Percentiles rank a stretch among this genome's conserved stretches.
These are phyloP conservation scores for Iberis pinnata DNA, from an alignment of 345 rosid genomes.

Conservation along the genomic window DNA sequence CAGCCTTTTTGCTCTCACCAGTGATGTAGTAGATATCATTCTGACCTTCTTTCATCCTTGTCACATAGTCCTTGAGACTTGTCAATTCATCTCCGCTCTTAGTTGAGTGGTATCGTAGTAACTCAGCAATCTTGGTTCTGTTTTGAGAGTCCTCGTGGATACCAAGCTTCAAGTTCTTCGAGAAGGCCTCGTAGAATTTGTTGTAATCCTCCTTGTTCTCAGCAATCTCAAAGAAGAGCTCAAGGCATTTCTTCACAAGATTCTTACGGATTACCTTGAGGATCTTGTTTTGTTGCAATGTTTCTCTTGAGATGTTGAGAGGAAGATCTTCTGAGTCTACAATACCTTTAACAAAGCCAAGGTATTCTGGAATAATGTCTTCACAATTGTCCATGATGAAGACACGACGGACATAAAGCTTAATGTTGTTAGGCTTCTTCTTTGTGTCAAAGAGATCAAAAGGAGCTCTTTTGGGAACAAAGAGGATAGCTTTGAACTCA, in stretches of 20 bases:
- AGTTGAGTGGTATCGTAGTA: slow-evolving; percentile 73
- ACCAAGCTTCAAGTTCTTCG: slow-evolving; percentile 79
- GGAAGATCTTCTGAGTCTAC: slow-evolving; percentile 92
- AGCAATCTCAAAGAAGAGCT: slow-evolving; percentile 82
- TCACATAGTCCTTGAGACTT: slow-evolving; percentile 77
- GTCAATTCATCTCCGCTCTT: slow-evolving; percentile 78
- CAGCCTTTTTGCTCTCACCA: slow-evolving; percentile 78
- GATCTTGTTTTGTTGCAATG: slow-evolving; percentile 88
- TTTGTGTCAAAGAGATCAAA: slow-evolving; percentile 80
- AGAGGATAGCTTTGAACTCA: slow-evolving; percentile 76
- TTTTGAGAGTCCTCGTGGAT: slow-evolving; percentile 86
- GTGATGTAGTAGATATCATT: slow-evolving; percentile 77
- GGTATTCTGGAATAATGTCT: slow-evolving; percentile 75
- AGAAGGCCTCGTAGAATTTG: slow-evolving; percentile 79
- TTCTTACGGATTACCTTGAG: slow-evolving; percentile 89
- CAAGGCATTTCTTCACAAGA: slow-evolving; percentile 80
- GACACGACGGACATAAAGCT: slow-evolving; percentile 76
- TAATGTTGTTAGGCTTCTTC: slow-evolving; percentile 83
- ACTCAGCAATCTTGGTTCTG: slow-evolving; percentile 67
- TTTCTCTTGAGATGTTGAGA: slow-evolving; percentile 88
- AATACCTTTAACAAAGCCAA: slow-evolving; percentile 76
- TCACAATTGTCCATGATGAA: slow-evolving; percentile 96
- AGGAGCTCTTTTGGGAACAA: slow-evolving; percentile 77
- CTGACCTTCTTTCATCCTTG: slow-evolving; percentile 88
- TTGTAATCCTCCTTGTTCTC: slow-evolving; percentile 85